phyloP scores from a whole-genome alignment of 2,329 filamentous ascomycete genomes.

The Aspergillus eucalypticola region DNA sequence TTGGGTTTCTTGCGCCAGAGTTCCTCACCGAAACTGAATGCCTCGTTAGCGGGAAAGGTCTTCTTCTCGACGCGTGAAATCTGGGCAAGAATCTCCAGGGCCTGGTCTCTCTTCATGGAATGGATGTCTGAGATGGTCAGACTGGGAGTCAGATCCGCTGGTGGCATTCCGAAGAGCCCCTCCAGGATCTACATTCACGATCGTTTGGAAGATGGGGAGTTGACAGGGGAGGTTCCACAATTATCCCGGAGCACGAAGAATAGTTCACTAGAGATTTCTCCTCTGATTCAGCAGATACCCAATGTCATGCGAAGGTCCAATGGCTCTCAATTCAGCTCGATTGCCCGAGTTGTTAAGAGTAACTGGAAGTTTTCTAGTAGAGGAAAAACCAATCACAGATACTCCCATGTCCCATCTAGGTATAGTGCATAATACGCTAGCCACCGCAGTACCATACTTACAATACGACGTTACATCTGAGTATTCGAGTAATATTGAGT shows the following conservation, averaged over 20 bases:
- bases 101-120: slow-evolving; percentile 38
- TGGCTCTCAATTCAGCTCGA: neutral
- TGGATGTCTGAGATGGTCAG: slow-evolving; percentile 39
- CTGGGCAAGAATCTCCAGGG: slow-evolving; percentile 37
- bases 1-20: slow-evolving; percentile 52
- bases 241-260: neutral
- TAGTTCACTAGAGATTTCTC: neutral
- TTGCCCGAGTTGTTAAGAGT: neutral
- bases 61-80: slow-evolving; percentile 50
- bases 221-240: slow-evolving; percentile 4
- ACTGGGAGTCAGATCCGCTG: slow-evolving; percentile 10
- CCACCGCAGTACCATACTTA: no score
- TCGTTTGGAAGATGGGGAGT: slow-evolving; percentile 7
- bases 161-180: slow-evolving; percentile 26
- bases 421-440: no score
- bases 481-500: no score
- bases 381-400: no score
- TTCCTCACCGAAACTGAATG: slow-evolving; percentile 50
- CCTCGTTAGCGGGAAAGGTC: slow-evolving; percentile 53
- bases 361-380: neutral
- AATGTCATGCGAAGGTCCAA: neutral
- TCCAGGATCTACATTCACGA: slow-evolving; percentile 26
- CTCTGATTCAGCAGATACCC: neutral
- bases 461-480: no score
- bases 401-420: no score